Evolutionary conservation across 306 rosid genomes (phyloP), one percentile per base, ranked within the genome.

Genomic region (Chamaecrista fasciculata): DNA sequence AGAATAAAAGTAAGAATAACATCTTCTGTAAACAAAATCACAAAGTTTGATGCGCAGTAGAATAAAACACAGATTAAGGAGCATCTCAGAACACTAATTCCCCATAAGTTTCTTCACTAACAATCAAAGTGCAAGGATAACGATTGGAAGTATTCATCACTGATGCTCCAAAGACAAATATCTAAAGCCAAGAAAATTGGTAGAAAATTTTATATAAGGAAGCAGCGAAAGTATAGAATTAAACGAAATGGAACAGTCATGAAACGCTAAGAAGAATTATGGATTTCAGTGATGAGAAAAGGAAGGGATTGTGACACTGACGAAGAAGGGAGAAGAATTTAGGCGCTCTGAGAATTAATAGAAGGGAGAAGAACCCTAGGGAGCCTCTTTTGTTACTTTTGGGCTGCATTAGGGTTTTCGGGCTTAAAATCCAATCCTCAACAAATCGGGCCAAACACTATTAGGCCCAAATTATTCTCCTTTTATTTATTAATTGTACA

Each of bases 91-190:
- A 29, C 44, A 64, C n/a, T 6, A 60, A 63, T 56, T 78, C 81
- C 80, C 96, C 86, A 64, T 75, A 16, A 44, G n/a, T 43, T 81
- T 86, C 96, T 89, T 89, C 96, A 89, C 78, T 3, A 21, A 8
- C 58, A 83, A 88, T 88, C 95, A 79, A 72, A 84, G 89, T 88
- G 95, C 91, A 88, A 88, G 90, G 92, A 82, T 82, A 78, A 82
- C 83, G 60, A 28, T 74, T 74, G 18, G 25, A 33, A 6, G 68
- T 46, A 53, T 42, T 82, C 82, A 78, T 82, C 86, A 82, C 31
- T 31, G 80, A 78, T 78, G 73, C 86, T 66, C 31, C 8, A 1
- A 31, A 29, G 39, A 42, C 52, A 53, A 23, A 11, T 12, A 9
- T 59, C 46, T 18, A 4, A 34, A 59, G 0, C 14, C 9, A 9